A percentile compares a stretch with the other conserved stretches of the same genome.
Conservation (phyloP, 2,329 filamentous ascomycete species). For the Aureobasidium sp. region DNA sequence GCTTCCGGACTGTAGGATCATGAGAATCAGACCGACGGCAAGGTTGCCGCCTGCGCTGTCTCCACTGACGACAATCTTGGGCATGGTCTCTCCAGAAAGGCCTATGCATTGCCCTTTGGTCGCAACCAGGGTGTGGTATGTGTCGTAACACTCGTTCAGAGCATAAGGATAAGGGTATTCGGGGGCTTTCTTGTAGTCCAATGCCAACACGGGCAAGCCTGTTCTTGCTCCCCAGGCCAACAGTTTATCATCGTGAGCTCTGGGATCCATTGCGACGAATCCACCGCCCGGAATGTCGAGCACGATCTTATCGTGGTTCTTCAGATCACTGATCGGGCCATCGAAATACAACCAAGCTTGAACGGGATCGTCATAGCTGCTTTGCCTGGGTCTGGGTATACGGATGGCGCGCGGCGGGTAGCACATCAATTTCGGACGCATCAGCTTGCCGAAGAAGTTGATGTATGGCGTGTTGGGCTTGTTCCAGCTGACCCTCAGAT, state of each 20-base stretch:
- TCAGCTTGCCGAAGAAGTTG: slow-evolving; percentile 57
- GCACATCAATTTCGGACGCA: slow-evolving; percentile 59
- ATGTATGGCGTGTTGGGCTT: slow-evolving; percentile 87
- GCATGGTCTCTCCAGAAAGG: slow-evolving; percentile 55
- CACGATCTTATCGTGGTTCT: slow-evolving; percentile 67
- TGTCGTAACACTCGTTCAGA: slow-evolving; percentile 79
- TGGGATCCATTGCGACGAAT: slow-evolving; percentile 94
- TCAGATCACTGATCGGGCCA: slow-evolving; percentile 68
- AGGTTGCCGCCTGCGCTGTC: slow-evolving; percentile 80
- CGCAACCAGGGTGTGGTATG: slow-evolving; percentile 64
- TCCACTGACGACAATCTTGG: slow-evolving; percentile 63
- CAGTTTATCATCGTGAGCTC: slow-evolving; percentile 88
- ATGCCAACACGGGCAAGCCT: slow-evolving; percentile 76
- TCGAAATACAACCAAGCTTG: slow-evolving; percentile 91
- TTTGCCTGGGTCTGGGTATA: slow-evolving; percentile 70
- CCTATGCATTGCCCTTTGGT: slow-evolving; percentile 69
- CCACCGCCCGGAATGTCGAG: slow-evolving; percentile 90
- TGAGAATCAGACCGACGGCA: slow-evolving; percentile 70
- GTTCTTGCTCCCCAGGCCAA: slow-evolving; percentile 86
- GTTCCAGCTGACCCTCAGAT: slow-evolving; percentile 89
- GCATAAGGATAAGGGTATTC: slow-evolving; percentile 80
- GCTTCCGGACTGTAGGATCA: slow-evolving; percentile 61
- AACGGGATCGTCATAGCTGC: slow-evolving; percentile 75
- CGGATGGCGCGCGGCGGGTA: slow-evolving; percentile 75
- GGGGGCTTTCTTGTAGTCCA: slow-evolving; percentile 85